Evolutionary conservation across 2,329 filamentous ascomycete species (phyloP).

Genomic region (Colletotrichum brevisporum): DNA sequence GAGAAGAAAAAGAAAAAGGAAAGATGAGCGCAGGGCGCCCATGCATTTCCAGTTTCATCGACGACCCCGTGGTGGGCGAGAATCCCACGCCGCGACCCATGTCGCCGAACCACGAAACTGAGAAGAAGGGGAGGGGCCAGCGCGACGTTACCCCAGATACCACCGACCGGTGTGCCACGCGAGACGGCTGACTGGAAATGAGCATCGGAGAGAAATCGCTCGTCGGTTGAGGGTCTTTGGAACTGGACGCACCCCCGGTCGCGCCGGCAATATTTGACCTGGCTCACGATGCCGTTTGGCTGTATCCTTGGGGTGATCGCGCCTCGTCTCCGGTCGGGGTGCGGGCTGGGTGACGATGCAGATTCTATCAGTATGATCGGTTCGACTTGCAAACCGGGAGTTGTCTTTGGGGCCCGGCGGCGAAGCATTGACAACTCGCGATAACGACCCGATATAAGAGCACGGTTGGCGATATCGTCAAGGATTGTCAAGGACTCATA

Average conservation of each 20-base stretch:
- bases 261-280: slow-evolving; percentile 18
- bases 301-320: slow-evolving; percentile 9
- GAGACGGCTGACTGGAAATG: not conserved
- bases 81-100: too few species aligned
- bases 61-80: slow-evolving; percentile 24
- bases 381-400: not conserved
- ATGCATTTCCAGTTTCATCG: slow-evolving; percentile 33
- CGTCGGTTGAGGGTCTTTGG: not conserved
- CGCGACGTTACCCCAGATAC: slow-evolving; percentile 25
- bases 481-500: too few species aligned
- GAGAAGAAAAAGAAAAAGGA: not conserved
- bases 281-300: not conserved
- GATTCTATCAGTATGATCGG: not conserved
- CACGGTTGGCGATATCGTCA: too few species aligned
- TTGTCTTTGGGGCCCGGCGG: not conserved
- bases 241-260: not conserved
- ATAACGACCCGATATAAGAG: too few species aligned
- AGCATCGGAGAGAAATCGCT: not conserved
- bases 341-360: slow-evolving; percentile 5
- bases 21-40: slow-evolving; percentile 22
- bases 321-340: slow-evolving; percentile 20
- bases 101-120: not conserved
- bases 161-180: slow-evolving; percentile 9
- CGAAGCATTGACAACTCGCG: not conserved
- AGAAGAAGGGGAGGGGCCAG: not conserved